Evolutionary conservation across 371 early-diverging fungal genomes (phyloP).

Genomic region (Mortierella sp.): DNA sequence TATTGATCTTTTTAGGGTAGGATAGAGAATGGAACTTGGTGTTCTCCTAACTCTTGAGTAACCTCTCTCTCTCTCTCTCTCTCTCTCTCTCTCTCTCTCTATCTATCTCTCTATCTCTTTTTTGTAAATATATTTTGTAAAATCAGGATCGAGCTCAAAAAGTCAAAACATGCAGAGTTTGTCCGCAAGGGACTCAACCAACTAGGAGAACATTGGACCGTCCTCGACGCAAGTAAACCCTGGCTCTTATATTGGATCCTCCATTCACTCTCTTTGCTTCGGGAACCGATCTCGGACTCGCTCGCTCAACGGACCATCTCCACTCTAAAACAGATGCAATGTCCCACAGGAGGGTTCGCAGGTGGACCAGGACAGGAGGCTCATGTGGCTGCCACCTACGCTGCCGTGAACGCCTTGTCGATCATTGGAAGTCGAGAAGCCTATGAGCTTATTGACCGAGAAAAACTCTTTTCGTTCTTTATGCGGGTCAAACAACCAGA

Average conservation of each 20-base stretch:
- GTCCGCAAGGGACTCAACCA: conserved; percentile 60
- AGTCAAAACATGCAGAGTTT: conserved; percentile 68
- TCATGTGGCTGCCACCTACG: conserved; percentile 90
- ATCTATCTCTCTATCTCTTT: too few species aligned
- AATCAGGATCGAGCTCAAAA: conserved; percentile 58
- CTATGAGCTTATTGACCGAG: conserved; percentile 73
- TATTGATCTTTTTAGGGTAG: neutral
- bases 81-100: neutral
- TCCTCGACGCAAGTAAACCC: conserved; percentile 89
- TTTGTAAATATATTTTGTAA: too few species aligned
- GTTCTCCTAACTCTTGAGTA: neutral
- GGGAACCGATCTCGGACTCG: conserved; percentile 55
- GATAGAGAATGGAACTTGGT: neutral
- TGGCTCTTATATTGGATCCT: conserved; percentile 95
- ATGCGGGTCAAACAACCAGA: conserved; percentile 79
- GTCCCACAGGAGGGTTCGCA: conserved; percentile 84
- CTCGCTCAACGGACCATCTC: conserved; percentile 64
- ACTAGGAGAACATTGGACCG: conserved; percentile 69
- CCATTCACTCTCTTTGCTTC: conserved; percentile 84
- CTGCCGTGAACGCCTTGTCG: conserved; percentile 81
- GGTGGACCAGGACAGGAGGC: conserved; percentile 86
- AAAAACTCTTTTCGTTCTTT: conserved; percentile 77
- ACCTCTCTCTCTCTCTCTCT: neutral
- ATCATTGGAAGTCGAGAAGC: conserved; percentile 79
- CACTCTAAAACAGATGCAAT: conserved; percentile 76